Evolutionary conservation across 1,139 yeast genomes (phyloP).

Genomic region (Blastobotrys illinoisensis): DNA sequence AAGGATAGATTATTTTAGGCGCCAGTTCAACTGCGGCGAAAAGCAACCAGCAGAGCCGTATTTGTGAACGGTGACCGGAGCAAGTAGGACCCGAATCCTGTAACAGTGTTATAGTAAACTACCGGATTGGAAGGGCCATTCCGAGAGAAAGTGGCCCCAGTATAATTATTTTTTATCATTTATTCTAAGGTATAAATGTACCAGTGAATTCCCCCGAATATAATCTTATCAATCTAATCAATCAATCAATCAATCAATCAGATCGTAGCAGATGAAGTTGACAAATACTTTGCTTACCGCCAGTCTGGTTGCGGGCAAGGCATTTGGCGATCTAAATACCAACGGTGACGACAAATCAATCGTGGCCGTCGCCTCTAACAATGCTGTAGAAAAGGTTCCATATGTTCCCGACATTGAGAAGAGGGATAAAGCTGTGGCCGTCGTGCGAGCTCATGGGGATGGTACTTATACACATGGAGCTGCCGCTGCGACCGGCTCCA

Average conservation of each 20-base stretch:
- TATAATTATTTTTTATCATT: not conserved
- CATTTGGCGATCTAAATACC: not conserved
- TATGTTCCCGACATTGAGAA: not conserved
- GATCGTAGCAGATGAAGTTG: not conserved
- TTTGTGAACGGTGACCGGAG: too few relatives aligned
- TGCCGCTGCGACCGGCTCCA: too few relatives aligned
- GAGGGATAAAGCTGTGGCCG: not conserved
- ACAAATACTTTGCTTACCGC: not conserved
- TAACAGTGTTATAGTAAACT: too few relatives aligned
- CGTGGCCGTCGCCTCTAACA: not conserved
- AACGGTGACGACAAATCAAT: not conserved
- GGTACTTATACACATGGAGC: too few relatives aligned
- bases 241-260: not conserved
- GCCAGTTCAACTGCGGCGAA: too few relatives aligned
- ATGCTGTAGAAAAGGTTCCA: not conserved
- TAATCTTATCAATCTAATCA: not conserved
- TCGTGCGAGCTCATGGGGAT: not conserved
- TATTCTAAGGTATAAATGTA: not conserved
- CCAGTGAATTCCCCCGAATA: not conserved
- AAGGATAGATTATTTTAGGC: too few relatives aligned
- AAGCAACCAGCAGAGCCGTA: too few relatives aligned
- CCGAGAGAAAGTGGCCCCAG: too few relatives aligned
- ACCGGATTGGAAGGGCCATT: too few relatives aligned
- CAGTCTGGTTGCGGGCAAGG: not conserved
- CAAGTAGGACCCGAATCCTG: too few relatives aligned